Evolutionary conservation across 1,139 yeast genomes (phyloP).

Genomic region (Candida glucosophila): DNA sequence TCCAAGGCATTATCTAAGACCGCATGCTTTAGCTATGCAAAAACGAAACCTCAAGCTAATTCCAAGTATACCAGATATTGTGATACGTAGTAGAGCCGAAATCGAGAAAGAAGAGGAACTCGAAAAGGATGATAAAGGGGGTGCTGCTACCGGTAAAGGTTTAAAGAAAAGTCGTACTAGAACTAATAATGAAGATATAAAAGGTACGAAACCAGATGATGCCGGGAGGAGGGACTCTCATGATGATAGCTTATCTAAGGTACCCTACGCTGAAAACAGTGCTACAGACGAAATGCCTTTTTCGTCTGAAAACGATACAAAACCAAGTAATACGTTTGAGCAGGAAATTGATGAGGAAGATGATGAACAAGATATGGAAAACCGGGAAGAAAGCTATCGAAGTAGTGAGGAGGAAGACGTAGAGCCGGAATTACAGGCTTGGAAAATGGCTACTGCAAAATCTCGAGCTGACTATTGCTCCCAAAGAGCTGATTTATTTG

Average conservation of each 20-base stretch:
- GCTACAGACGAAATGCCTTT: no score
- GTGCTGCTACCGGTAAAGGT: conserved; percentile 26
- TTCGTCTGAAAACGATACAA: conserved; percentile 1
- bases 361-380: conserved; percentile 16
- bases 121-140: conserved; percentile 19
- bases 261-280: conserved; percentile 4
- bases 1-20: conserved; percentile 84
- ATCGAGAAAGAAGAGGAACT: conserved; percentile 69
- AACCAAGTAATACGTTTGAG: background rate
- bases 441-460: conserved; percentile 77
- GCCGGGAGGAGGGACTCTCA: background rate
- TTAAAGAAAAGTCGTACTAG: conserved; percentile 37
- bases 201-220: conserved; percentile 22
- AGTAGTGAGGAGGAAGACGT: conserved; percentile 48
- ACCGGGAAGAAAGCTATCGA: conserved; percentile 17
- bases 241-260: conserved; percentile 10
- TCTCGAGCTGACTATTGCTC: conserved; percentile 70
- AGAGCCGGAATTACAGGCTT: conserved; percentile 64
- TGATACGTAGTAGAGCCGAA: conserved; percentile 72
- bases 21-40: conserved; percentile 95
- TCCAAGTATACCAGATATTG: conserved; percentile 84
- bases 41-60: conserved; percentile 68
- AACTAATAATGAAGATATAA: conserved; percentile 29
- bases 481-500: conserved; percentile 59
- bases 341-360: conserved; percentile 20